Evolutionary conservation across 805 yeast genomes (phyloP).

Genomic region (Metschnikowia cubensis): DNA sequence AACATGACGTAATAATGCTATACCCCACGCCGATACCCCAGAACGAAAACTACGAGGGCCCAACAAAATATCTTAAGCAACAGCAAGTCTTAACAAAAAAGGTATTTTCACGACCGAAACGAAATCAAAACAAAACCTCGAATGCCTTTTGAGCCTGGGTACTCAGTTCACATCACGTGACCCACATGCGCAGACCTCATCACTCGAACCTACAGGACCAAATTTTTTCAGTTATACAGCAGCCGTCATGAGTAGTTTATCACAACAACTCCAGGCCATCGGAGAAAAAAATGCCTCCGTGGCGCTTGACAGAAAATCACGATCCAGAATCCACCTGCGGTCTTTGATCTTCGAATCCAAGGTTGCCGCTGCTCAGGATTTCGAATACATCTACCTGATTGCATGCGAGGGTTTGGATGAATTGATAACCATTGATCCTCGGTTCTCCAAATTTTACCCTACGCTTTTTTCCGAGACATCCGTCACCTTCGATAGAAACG

Average conservation of each 20-base stretch:
- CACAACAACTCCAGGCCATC: conserved; percentile 75
- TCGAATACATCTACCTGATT: conserved; percentile 68
- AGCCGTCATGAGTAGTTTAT: conserved; percentile 53
- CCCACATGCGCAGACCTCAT: background rate
- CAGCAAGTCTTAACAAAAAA: too few species aligned
- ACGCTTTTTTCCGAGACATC: conserved; percentile 84
- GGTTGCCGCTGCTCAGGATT: conserved; percentile 93
- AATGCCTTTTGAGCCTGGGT: too few species aligned
- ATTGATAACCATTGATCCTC: conserved; percentile 64
- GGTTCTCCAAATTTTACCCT: conserved; percentile 64
- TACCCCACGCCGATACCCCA: too few species aligned
- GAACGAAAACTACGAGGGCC: too few species aligned
- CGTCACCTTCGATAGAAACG: conserved; percentile 71
- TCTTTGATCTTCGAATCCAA: conserved; percentile 84
- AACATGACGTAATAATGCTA: too few species aligned
- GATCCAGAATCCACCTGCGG: conserved; percentile 83
- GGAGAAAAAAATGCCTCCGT: conserved; percentile 62
- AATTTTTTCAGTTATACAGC: background rate
- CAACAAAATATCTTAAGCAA: too few species aligned
- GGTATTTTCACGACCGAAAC: too few species aligned
- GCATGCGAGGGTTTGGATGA: conserved; percentile 76
- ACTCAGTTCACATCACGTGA: background rate
- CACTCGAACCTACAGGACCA: background rate
- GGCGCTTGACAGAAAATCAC: conserved; percentile 78
- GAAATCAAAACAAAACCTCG: too few species aligned